A percentile compares a stretch with the other conserved stretches of the same genome.
phyloP scores from a whole-genome alignment of 192 early-diverging fungal species.

The Diversispora eburnea region DNA sequence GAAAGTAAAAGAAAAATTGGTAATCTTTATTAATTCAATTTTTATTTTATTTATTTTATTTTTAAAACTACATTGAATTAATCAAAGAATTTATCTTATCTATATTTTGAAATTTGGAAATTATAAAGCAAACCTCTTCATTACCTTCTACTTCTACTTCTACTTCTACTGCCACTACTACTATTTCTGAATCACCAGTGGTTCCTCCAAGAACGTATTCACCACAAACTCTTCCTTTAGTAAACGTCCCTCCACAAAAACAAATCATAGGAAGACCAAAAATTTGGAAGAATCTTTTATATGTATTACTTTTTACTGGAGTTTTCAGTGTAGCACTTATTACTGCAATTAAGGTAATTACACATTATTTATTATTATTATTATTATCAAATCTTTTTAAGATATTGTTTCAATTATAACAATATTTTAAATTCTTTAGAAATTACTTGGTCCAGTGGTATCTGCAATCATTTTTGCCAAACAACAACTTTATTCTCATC shows the following conservation, averaged over 20 bases:
- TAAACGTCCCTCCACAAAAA: too few species aligned
- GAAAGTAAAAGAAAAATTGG: constrained; percentile 15
- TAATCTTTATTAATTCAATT: background rate
- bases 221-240: background rate
- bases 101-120: background rate
- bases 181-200: background rate
- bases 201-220: constrained; percentile 23
- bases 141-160: background rate
- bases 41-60: background rate
- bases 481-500: constrained; percentile 22
- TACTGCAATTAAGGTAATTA: constrained; percentile 1
- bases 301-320: constrained; percentile 11
- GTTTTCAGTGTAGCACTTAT: background rate
- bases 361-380: background rate
- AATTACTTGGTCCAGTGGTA: constrained; percentile 9
- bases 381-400: background rate
- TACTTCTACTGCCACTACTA: background rate
- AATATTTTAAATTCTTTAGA: constrained; percentile 14
- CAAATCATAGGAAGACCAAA: background rate
- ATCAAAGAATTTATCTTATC: background rate
- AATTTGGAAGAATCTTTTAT: background rate
- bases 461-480: constrained; percentile 4
- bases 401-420: background rate
- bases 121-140: background rate
- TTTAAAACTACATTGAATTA: background rate